These are phyloP conservation scores for Paramecium biaurelia DNA, from an alignment of 73 alveolate species.

Conservation along the genomic window DNA sequence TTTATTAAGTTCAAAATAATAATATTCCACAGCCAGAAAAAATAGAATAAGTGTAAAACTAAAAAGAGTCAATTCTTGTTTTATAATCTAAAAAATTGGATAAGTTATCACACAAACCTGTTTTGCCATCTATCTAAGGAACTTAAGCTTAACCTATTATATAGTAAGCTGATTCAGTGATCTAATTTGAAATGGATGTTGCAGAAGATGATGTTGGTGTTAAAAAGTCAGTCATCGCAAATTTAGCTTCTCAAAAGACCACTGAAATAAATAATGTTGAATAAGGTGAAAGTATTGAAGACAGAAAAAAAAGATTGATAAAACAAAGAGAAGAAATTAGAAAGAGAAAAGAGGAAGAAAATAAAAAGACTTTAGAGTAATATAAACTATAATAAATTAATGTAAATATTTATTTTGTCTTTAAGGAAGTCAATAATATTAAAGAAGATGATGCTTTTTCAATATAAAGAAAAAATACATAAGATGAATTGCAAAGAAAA, in stretches of 20 bases:
- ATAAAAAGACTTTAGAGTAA: slow-evolving; percentile 24
- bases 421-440: not conserved
- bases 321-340: slow-evolving; percentile 44
- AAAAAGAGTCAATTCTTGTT: not conserved
- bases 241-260: not conserved
- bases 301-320: slow-evolving; percentile 52
- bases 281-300: slow-evolving; percentile 56
- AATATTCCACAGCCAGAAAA: not conserved
- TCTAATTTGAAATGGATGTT: not conserved
- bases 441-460: not conserved
- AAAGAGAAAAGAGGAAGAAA: slow-evolving; percentile 50
- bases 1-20: not conserved
- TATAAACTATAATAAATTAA: slow-evolving; percentile 31
- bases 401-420: not conserved
- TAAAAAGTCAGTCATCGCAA: not conserved
- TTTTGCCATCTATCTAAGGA: not conserved
- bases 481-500: slow-evolving; percentile 18
- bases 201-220: slow-evolving; percentile 17
- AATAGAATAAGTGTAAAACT: not conserved
- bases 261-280: not conserved
- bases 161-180: slow-evolving; percentile 36
- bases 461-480: not conserved
- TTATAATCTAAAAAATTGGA: not conserved
- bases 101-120: not conserved
- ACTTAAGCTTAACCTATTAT: slow-evolving; percentile 27